Conservation (phyloP, 805 yeast species). For the Metschnikowia hibisci region DNA sequence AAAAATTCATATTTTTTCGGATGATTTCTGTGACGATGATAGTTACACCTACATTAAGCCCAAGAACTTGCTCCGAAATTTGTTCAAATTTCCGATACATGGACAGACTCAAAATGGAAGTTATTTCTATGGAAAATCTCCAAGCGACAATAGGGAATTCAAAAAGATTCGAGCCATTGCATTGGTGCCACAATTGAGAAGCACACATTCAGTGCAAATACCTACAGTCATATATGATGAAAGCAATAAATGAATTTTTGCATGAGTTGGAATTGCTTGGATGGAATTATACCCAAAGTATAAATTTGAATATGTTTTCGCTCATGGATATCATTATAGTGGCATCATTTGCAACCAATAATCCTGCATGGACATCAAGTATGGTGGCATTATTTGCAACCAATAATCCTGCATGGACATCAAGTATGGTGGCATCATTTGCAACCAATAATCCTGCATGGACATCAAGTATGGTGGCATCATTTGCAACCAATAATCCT, state of each 20-base stretch:
- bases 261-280: conserved; percentile 73
- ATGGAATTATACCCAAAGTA: conserved; percentile 85
- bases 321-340: conserved; percentile 70
- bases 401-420: no score
- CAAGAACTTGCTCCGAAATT: conserved; percentile 73
- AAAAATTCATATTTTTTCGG: conserved; percentile 64
- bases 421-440: no score
- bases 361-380: conserved; percentile 38
- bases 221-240: conserved; percentile 44
- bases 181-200: conserved; percentile 86
- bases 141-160: conserved; percentile 63
- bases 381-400: conserved; percentile 57
- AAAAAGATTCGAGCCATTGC: conserved; percentile 76
- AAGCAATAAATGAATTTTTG: conserved; percentile 29
- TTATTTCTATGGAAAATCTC: conserved; percentile 73
- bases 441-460: no score
- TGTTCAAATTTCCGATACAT: conserved; percentile 76
- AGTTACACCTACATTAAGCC: conserved; percentile 75
- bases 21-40: conserved; percentile 47
- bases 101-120: conserved; percentile 81
- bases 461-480: no score
- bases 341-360: conserved; percentile 36
- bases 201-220: conserved; percentile 58
- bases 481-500: no score
- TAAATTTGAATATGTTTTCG: conserved; percentile 57